phyloP scores from a whole-genome alignment of 75 land plant species.

The Pinus tabuliformis region DNA sequence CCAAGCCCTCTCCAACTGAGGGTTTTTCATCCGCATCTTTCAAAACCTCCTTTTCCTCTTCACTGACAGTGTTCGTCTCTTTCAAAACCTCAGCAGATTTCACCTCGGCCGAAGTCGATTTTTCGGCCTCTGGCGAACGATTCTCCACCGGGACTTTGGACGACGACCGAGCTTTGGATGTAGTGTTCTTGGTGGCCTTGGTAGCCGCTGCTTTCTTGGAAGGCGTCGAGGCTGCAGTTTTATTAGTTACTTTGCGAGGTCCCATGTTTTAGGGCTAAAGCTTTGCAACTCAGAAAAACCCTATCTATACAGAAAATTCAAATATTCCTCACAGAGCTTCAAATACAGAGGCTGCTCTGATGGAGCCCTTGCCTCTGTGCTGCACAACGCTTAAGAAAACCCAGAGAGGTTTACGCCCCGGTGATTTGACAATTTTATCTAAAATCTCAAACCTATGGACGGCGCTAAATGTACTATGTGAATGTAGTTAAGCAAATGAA shows the following conservation, averaged over 20 bases:
- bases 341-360: no score
- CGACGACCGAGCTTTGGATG: background rate
- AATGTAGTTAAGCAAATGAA: no score
- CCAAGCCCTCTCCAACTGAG: background rate
- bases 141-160: background rate
- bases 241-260: background rate
- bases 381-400: no score
- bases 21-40: background rate
- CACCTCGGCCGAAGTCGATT: background rate
- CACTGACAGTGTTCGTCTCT: background rate
- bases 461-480: no score
- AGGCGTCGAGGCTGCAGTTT: background rate
- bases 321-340: no score
- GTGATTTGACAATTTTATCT: no score
- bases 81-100: background rate
- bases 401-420: no score
- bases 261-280: background rate
- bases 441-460: no score
- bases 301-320: no score
- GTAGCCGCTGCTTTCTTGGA: constrained; percentile 3
- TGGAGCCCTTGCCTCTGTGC: no score
- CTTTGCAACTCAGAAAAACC: no score
- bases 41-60: background rate
- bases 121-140: background rate
- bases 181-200: background rate